Evolutionary conservation across 768 basidiomycete genomes (phyloP), one percentile per base, ranked within the genome.

Genomic region (Mycena galopus): DNA sequence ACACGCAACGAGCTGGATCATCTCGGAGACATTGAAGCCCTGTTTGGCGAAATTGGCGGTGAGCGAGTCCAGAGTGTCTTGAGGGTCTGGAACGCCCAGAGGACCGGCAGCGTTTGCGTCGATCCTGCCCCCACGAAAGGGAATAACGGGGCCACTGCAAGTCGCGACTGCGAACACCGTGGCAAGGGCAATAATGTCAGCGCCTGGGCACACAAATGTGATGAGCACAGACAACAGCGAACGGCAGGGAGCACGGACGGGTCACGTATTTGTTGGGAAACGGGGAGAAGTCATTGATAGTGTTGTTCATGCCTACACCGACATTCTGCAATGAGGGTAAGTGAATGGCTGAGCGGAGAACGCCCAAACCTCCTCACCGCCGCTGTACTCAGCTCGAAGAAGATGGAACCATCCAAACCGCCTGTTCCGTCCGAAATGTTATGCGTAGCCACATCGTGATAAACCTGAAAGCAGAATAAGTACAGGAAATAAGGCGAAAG

Each of bases 1-100:
- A 72, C 88, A 89, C 3, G 87, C 86, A 25, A 84, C 84, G 57
- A 89, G 82, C 65, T 83, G 80, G 67, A 88, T 88, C 87, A 88
- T 88, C 69, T 88, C 86, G n/a, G 79, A 72, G 29, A 78, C 76
- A 12, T 79, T 82, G 73, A 87, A 88, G 5, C 88, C 88, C 74
- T 83, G 80, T 11, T 82, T 82, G 9, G 81, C 75, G 77, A 88
- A 89, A 44, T 77, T 82, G 35, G 81, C 80, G 21, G 77, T 82
- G 61, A 85, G 82, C 0, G 82, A 83, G 21, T 82, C 75, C 16
- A 88, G 75, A 66, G 81, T 79, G 51, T 87, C 79, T 27, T 85
- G 80, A 0, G 88, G 86, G 51, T 85, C 78, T 3, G 88, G 88
- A 21, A 86, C 85, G 16, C 86, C 86, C 6, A 64, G 50, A 5